Evolutionary conservation across 2,329 filamentous ascomycete genomes (phyloP).

Genomic region (Annulohypoxylon truncatum): DNA sequence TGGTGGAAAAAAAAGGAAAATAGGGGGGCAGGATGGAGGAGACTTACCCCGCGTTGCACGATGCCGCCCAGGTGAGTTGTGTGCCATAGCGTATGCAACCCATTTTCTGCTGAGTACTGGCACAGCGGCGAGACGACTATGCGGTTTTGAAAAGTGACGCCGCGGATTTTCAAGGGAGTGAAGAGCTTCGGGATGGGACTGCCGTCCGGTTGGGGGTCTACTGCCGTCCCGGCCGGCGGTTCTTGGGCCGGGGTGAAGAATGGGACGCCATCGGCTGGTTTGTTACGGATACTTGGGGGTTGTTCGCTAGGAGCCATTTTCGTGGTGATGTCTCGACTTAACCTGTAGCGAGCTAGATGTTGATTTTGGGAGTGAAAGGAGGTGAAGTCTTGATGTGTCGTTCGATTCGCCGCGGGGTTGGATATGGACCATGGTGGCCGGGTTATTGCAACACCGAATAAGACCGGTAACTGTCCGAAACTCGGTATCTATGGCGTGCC

Average conservation of each 20-base stretch:
- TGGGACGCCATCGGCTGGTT: constrained; percentile 51
- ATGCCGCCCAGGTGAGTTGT: constrained; percentile 79
- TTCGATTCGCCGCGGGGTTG: not conserved
- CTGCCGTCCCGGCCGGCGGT: constrained; percentile 54
- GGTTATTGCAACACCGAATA: not conserved
- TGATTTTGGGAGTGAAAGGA: not conserved
- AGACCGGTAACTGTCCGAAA: not conserved
- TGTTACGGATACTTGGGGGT: constrained; percentile 41
- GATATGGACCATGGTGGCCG: not conserved
- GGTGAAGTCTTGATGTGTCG: not conserved
- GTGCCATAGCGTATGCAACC: constrained; percentile 79
- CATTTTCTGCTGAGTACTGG: constrained; percentile 58
- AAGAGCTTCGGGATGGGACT: constrained; percentile 62
- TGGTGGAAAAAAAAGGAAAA: constrained; percentile 12
- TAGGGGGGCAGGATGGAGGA: not conserved
- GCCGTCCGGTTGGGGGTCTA: constrained; percentile 54
- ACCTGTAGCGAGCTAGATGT: not conserved
- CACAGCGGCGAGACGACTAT: constrained; percentile 61
- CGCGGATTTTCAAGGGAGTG: constrained; percentile 60
- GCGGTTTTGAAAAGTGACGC: constrained; percentile 58
- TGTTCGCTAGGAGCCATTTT: constrained; percentile 12
- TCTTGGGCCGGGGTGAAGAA: constrained; percentile 57
- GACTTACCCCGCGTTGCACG: constrained; percentile 69
- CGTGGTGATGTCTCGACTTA: not conserved
- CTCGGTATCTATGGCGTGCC: not conserved